Evolutionary conservation across 2,329 filamentous ascomycete species (phyloP).

Genomic region (Cladophialophora chaetospira): DNA sequence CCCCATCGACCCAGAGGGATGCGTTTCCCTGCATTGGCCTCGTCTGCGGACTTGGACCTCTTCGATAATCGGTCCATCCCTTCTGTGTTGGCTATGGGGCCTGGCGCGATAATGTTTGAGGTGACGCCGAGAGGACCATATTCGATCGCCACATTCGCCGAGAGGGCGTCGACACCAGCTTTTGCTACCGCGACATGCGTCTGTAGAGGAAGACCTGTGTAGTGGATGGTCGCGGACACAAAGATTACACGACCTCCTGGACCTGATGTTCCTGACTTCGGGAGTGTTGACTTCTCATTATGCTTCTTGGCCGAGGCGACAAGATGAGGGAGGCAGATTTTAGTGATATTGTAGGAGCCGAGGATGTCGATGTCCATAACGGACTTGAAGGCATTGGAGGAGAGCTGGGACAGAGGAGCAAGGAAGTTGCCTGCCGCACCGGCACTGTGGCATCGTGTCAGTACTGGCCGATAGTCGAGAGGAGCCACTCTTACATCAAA

Average conservation of each 20-base stretch:
- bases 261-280: slow-evolving; percentile 45
- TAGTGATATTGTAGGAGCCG: slow-evolving; percentile 92
- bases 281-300: slow-evolving; percentile 59
- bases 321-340: slow-evolving; percentile 83
- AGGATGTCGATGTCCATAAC: slow-evolving; percentile 97
- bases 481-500: slow-evolving; percentile 79
- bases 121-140: slow-evolving; percentile 85
- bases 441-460: slow-evolving; percentile 57
- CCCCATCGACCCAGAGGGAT: slow-evolving; percentile 79
- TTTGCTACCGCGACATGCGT: slow-evolving; percentile 91
- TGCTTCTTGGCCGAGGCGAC: slow-evolving; percentile 69
- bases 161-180: slow-evolving; percentile 83
- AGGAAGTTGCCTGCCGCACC: slow-evolving; percentile 97
- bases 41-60: slow-evolving; percentile 53
- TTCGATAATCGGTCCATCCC: slow-evolving; percentile 65
- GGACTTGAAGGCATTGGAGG: slow-evolving; percentile 85
- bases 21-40: slow-evolving; percentile 40
- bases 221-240: slow-evolving; percentile 88
- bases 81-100: slow-evolving; percentile 83
- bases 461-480: not conserved
- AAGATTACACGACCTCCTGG: slow-evolving; percentile 85
- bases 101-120: slow-evolving; percentile 85
- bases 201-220: slow-evolving; percentile 81
- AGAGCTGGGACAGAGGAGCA: slow-evolving; percentile 77
- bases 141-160: slow-evolving; percentile 77